A percentile compares a stretch with the other conserved stretches of the same genome.
These are phyloP conservation scores for Linanthus parryae DNA, from an alignment of 148 eudicot species.

Conservation along the genomic window DNA sequence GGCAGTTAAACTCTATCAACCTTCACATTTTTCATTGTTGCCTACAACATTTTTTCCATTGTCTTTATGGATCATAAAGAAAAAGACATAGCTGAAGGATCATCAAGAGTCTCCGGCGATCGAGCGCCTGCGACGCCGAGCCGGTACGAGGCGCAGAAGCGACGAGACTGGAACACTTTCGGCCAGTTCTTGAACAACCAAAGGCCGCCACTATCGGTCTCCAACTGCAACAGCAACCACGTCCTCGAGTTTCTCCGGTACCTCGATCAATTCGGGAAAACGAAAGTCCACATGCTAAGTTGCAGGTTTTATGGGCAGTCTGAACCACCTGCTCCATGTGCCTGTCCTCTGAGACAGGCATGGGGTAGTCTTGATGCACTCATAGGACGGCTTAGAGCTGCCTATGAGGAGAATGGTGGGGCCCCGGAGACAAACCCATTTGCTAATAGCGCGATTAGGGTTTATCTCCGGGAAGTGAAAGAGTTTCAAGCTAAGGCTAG, in stretches of 20 bases:
- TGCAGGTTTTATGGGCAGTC: neutral
- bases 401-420: neutral
- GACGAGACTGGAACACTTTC: neutral
- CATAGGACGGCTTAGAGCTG: neutral
- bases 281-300: neutral
- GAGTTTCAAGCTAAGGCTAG: neutral
- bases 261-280: neutral
- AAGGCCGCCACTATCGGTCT: neutral
- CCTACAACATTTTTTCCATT: too few species aligned
- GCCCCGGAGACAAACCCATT: neutral
- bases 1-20: too few species aligned
- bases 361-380: too few species aligned
- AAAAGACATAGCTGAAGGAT: neutral
- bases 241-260: neutral
- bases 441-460: neutral
- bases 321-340: neutral
- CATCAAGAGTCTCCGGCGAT: neutral
- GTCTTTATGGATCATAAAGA: too few species aligned
- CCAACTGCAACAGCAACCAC: neutral
- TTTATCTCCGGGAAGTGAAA: constrained; percentile 3
- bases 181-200: neutral
- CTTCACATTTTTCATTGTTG: too few species aligned
- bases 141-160: constrained; percentile 1
- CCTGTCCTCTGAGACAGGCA: neutral
- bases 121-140: neutral